Evolutionary conservation across 306 rosid genomes (phyloP), one percentile per base, ranked within the genome.

Genomic region (Sindora glabra): DNA sequence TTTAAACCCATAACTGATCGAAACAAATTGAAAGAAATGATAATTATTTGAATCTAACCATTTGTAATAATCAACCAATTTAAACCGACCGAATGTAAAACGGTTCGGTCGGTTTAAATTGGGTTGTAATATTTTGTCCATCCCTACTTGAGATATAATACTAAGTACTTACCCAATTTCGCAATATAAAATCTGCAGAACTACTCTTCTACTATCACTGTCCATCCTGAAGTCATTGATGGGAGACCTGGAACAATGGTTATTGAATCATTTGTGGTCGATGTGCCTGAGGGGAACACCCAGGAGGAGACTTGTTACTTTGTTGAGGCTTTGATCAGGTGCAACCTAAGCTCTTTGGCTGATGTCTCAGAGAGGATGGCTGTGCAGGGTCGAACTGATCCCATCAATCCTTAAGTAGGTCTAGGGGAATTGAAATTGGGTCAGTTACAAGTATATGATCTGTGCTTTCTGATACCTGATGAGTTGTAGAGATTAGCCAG

Each of bases 281-380:
- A 94, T 32, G 86, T 89, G 67, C 97, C 97, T 8, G 92, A 82
- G 2, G 99, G 97, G 21, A 94, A 94, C 86, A 94, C 97, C 13
- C 79, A 69, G 72, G 99, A 89, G 2, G 99, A 94, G 71, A 94
- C 99, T 6, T 86, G 99, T 67, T 89, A 82, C 85, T 94, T 94
- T 25, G 94, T 94, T 3, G 83, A 94, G 74, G 97, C 97, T 1
- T 71, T 94, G 74, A 94, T 94, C 68, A 71, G 90, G 77, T 94
- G 99, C 85, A 94, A 94, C 74, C 84, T 94, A 25, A 94, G 87
- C 70, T 84, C 99, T 10, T 79, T 94, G 78, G 90, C 95, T n/a
- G 94, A 86, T 64, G 97, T 94, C 73, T 94, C 99, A 0, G 97
- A 94, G 84, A 77, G 99, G 71, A 89, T 89, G 95, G 99, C 99